Evolutionary conservation across 225 moss, liverwort and hornwort species (phyloP).

Genomic region (Thuidium tamariscinum): DNA sequence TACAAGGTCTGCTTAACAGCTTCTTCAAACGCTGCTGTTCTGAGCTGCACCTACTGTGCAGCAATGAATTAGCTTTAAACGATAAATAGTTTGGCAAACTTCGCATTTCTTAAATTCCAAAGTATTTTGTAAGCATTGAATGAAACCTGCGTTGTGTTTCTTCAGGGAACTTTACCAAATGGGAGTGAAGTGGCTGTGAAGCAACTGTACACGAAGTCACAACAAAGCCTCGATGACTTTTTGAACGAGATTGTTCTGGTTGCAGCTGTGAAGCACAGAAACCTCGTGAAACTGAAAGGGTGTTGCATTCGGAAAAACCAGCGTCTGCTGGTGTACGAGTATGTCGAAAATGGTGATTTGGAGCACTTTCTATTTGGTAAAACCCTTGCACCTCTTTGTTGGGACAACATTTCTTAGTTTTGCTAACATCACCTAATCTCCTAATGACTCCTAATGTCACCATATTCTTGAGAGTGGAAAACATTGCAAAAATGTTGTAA

Average conservation of each 20-base stretch:
- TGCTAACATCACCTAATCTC: too few relatives aligned
- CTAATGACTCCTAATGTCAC: too few relatives aligned
- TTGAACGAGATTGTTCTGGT: slow-evolving; percentile 11
- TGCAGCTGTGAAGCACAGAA: slow-evolving; percentile 17
- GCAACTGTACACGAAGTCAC: slow-evolving; percentile 8
- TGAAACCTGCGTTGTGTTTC: neutral
- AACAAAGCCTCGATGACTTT: slow-evolving; percentile 30
- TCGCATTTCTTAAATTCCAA: neutral
- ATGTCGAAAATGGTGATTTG: neutral
- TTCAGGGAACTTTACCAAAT: slow-evolving; percentile 21
- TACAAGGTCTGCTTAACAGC: neutral
- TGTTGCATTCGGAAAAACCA: slow-evolving; percentile 23
- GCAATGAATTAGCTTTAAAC: neutral
- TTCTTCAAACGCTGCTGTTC: neutral
- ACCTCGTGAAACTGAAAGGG: slow-evolving; percentile 15
- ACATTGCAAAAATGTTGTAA: neutral
- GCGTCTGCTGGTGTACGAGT: slow-evolving; percentile 11
- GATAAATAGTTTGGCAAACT: neutral
- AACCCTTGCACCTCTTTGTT: neutral
- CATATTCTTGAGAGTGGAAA: too few relatives aligned
- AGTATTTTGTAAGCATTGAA: too few relatives aligned
- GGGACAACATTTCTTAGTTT: neutral
- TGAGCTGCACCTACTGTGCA: neutral
- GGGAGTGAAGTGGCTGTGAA: slow-evolving; percentile 35
- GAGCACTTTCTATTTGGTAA: slow-evolving; percentile 1